Evolutionary conservation across 768 basidiomycete genomes (phyloP), one percentile per base, ranked within the genome.

Genomic region (Hortiboletus campestris): DNA sequence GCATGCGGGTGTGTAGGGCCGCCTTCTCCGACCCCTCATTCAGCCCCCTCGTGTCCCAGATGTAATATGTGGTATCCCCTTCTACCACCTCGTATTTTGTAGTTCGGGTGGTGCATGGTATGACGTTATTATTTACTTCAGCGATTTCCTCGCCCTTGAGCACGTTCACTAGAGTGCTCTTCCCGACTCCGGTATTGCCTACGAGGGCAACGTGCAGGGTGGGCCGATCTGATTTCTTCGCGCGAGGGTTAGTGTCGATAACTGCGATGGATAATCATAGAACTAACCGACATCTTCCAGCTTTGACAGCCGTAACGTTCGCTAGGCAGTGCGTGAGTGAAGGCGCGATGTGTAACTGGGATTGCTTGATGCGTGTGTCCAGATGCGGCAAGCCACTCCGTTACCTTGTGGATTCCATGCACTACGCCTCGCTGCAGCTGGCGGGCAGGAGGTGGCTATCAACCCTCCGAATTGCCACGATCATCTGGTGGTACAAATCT

Each of bases 1-100:
- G 52, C 3, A 53, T 0, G 25, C 64, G 59, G 25, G 13, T 40
- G 25, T n/a, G 2, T 2, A 49, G 1, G 11, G 20, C 28, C 14
- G 4, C 36, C 45, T 29, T 32, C 20, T 59, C 59, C 19, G 34
- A 52, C 7, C 50, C 67, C 40, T 67, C 67, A 25, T 62, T 62
- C 47, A 67, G 49, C 9, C 66, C 66, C 40, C 64, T 67, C 29
- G 66, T 67, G 43, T 67, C 66, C 64, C 62, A 67, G 45, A 67
- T 50, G 13, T 28, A 54, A 49, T 59, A 67, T 36, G 6, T 54
- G 35, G 44, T 51, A 1, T 9, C 32, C 11, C 49, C 48, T n/a
- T 55, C 34, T 5, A 44, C 41, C 45, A 69, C 25, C 6, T 51
- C 48, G 46, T 69, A 61, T 17, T 2, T 1, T 43, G 0, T 34